phyloP scores from a whole-genome alignment of 352 stramenopile species.

The Plasmopara muralis region DNA sequence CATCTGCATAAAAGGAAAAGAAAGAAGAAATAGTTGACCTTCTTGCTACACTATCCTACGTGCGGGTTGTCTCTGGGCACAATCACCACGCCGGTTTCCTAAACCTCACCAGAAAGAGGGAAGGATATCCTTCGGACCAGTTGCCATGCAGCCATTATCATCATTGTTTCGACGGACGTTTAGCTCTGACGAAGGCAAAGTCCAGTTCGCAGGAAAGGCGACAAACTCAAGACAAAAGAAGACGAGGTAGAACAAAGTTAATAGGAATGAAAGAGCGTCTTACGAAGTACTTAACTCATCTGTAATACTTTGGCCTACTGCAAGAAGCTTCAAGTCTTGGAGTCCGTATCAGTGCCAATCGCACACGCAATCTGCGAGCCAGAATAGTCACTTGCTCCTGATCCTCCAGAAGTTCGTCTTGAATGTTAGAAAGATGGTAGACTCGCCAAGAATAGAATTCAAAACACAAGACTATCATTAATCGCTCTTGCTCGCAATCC shows the following conservation, averaged over 20 bases:
- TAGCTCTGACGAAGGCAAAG: background rate
- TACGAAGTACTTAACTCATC: background rate
- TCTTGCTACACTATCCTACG: background rate
- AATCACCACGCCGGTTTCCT: background rate
- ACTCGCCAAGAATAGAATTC: slow-evolving; percentile 20
- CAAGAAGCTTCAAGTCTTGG: slow-evolving; percentile 32
- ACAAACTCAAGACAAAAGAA: slow-evolving; percentile 4
- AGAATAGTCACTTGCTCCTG: slow-evolving; percentile 3
- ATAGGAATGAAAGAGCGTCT: slow-evolving; percentile 6
- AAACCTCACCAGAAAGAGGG: slow-evolving; percentile 1
- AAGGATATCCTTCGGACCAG: slow-evolving; percentile 1
- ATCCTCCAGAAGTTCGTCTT: slow-evolving; percentile 19
- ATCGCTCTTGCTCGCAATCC: slow-evolving; percentile 16
- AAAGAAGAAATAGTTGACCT: background rate
- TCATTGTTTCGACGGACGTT: background rate
- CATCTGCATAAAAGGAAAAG: slow-evolving; percentile 16
- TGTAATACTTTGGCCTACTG: slow-evolving; percentile 23
- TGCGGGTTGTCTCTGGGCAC: slow-evolving; percentile 25
- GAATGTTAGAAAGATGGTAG: slow-evolving; percentile 17
- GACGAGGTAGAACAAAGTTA: slow-evolving; percentile 1
- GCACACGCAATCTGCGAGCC: slow-evolving; percentile 23
- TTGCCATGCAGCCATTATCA: background rate
- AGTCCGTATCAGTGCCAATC: slow-evolving; percentile 48
- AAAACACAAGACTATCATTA: slow-evolving; percentile 23
- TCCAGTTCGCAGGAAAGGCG: background rate